Evolutionary conservation across 768 basidiomycete genomes (phyloP).

Genomic region (Candolleomyces aberdarensis): DNA sequence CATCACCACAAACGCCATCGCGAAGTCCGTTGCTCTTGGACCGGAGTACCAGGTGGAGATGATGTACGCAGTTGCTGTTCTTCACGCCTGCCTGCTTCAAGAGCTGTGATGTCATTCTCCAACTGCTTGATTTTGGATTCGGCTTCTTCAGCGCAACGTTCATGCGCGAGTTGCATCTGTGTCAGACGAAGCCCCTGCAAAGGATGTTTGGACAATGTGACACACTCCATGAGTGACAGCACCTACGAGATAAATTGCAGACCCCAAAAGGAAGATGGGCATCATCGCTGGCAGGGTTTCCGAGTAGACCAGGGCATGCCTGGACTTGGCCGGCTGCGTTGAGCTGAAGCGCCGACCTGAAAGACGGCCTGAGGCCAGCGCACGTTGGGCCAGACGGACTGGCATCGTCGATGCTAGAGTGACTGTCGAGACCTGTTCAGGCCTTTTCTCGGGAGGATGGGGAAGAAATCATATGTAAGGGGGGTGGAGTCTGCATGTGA

Average conservation of each 20-base stretch:
- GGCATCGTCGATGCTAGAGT: background rate
- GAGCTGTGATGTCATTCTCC: conserved; percentile 54
- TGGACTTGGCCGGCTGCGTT: conserved; percentile 29
- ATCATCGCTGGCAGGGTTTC: conserved; percentile 73
- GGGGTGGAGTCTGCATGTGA: background rate
- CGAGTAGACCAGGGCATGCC: conserved; percentile 67
- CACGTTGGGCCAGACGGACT: background rate
- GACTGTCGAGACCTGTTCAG: background rate
- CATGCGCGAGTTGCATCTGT: conserved; percentile 62
- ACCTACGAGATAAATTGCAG: conserved; percentile 71
- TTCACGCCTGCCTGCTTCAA: conserved; percentile 26
- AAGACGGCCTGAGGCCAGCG: background rate
- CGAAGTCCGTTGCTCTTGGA: conserved; percentile 3
- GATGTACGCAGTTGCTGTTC: background rate
- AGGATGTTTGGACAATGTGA: background rate
- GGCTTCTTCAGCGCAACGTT: conserved; percentile 70
- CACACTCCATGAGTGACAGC: conserved; percentile 4
- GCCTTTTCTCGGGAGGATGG: background rate
- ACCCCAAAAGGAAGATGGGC: conserved; percentile 74
- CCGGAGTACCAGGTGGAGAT: background rate
- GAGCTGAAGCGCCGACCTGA: background rate
- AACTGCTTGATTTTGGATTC: conserved; percentile 45
- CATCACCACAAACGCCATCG: conserved; percentile 2
- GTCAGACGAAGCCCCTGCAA: conserved; percentile 62
- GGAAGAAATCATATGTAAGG: background rate